phyloP scores from a whole-genome alignment of 148 eudicot species.

The Spergularia marina region DNA sequence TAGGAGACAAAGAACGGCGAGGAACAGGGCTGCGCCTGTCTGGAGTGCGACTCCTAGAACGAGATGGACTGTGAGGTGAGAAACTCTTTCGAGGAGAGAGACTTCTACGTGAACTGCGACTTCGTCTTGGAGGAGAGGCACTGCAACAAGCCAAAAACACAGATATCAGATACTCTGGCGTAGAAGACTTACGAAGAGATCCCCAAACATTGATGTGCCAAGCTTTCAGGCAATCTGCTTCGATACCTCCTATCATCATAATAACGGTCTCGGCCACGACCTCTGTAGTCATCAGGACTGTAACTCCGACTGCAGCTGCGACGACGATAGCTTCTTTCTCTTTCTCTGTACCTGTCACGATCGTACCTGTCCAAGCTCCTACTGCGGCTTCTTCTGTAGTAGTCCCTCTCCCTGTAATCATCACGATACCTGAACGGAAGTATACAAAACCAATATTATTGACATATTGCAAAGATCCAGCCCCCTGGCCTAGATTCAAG shows the following conservation, averaged over 20 bases:
- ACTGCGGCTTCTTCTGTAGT: slow-evolving; percentile 64
- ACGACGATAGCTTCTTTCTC: slow-evolving; percentile 55
- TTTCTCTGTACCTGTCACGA: slow-evolving; percentile 55
- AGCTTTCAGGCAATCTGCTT: slow-evolving; percentile 71
- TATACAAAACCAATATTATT: not conserved
- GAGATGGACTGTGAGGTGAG: slow-evolving; percentile 35
- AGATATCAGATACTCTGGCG: not conserved
- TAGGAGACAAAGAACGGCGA: slow-evolving; percentile 36
- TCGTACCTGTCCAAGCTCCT: slow-evolving; percentile 68
- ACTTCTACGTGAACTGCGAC: slow-evolving; percentile 62
- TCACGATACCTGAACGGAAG: slow-evolving; percentile 41
- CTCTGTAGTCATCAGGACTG: slow-evolving; percentile 57
- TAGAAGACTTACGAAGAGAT: not conserved
- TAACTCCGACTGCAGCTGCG: slow-evolving; percentile 69
- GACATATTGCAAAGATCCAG: not conserved
- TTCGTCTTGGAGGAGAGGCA: slow-evolving; percentile 65
- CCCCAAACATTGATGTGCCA: not conserved
- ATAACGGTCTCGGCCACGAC: slow-evolving; percentile 67
- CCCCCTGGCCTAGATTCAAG: not conserved
- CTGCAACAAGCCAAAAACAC: slow-evolving; percentile 30
- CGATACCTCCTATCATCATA: slow-evolving; percentile 56
- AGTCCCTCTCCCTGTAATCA: slow-evolving; percentile 54
- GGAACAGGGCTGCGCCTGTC: slow-evolving; percentile 31
- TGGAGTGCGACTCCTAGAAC: slow-evolving; percentile 42
- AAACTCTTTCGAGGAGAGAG: slow-evolving; percentile 60